phyloP scores from a whole-genome alignment of 495 filamentous ascomycete species.

The Filosporella fistucella region DNA sequence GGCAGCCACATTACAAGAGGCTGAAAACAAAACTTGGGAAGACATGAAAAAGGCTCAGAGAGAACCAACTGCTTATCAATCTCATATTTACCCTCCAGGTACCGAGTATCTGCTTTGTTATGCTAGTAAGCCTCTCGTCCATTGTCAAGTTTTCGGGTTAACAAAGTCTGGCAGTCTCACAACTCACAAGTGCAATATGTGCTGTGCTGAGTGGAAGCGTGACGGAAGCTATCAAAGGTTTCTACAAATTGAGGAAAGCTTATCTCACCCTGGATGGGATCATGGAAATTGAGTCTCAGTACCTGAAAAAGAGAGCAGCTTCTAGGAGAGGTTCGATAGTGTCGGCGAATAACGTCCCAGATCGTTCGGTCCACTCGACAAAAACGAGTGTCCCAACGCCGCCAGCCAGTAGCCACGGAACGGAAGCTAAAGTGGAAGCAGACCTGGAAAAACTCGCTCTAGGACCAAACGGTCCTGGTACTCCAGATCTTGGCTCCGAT shows the following conservation, averaged over 20 bases:
- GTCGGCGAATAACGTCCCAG: not conserved
- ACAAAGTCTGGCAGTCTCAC: slow-evolving; percentile 48
- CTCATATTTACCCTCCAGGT: slow-evolving; percentile 68
- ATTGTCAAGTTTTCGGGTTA: not conserved
- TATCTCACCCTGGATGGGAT: slow-evolving; percentile 80
- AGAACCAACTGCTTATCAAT: slow-evolving; percentile 33
- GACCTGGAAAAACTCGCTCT: slow-evolving; percentile 7
- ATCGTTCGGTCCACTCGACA: not conserved
- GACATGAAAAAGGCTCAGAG: slow-evolving; percentile 73
- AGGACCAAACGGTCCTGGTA: not conserved
- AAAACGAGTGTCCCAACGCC: too few relatives aligned
- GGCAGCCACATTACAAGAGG: slow-evolving; percentile 63
- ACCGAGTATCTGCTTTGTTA: slow-evolving; percentile 75
- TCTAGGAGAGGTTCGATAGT: slow-evolving; percentile 7
- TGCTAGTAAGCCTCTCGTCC: slow-evolving; percentile 8
- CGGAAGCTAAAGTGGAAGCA: not conserved
- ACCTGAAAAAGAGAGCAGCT: slow-evolving; percentile 27
- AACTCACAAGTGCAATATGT: slow-evolving; percentile 86
- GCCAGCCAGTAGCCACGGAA: not conserved
- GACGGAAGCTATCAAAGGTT: slow-evolving; percentile 85
- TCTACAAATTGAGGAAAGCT: slow-evolving; percentile 90
- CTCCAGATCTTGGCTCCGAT: not conserved
- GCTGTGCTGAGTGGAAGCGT: slow-evolving; percentile 88
- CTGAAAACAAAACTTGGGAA: slow-evolving; percentile 72
- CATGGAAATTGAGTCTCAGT: slow-evolving; percentile 39